These are phyloP conservation scores for Byssoonygena ceratinophila DNA, from an alignment of 2,329 filamentous ascomycete genomes.

Conservation along the genomic window DNA sequence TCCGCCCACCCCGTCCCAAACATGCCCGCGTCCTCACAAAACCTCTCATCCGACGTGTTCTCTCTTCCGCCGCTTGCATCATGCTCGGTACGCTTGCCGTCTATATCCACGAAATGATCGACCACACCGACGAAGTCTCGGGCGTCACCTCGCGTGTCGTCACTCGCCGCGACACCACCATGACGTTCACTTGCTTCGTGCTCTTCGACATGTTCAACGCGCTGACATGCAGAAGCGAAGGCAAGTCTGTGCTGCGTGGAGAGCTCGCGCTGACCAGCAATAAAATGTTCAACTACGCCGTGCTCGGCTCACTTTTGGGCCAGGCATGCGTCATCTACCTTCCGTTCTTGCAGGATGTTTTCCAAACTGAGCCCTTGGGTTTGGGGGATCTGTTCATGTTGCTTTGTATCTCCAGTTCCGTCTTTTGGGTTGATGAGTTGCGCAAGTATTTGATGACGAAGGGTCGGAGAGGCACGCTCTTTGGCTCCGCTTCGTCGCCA, in stretches of 20 bases:
- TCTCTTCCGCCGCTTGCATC: constrained; percentile 79
- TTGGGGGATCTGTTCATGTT: constrained; percentile 64
- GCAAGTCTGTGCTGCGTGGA: constrained; percentile 76
- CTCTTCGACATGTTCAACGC: constrained; percentile 99
- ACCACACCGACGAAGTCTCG: constrained; percentile 47
- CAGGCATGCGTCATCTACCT: constrained; percentile 91
- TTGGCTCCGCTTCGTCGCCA: constrained; percentile 21
- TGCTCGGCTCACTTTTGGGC: constrained; percentile 70
- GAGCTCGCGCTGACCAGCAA: constrained; percentile 78
- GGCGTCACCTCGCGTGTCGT: constrained; percentile 50
- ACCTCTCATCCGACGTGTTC: constrained; percentile 68
- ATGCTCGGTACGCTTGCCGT: constrained; percentile 85
- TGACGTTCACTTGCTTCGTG: constrained; percentile 98
- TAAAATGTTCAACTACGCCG: constrained; percentile 92
- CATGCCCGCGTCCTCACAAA: constrained; percentile 85
- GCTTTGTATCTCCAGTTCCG: constrained; percentile 66
- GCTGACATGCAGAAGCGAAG: constrained; percentile 79
- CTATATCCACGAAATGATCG: constrained; percentile 82
- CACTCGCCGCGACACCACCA: constrained; percentile 89
- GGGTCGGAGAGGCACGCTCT: constrained; percentile 18
- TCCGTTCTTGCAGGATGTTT: constrained; percentile 83
- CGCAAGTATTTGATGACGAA: constrained; percentile 55
- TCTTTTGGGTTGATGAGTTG: constrained; percentile 90
- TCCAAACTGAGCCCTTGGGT: constrained; percentile 82
- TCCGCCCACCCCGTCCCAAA: constrained; percentile 72